Percentiles rank a stretch among this genome's conserved stretches.
Conservation (phyloP, 1,284 basidiomycete genomes). For the Trametes pubescens region DNA sequence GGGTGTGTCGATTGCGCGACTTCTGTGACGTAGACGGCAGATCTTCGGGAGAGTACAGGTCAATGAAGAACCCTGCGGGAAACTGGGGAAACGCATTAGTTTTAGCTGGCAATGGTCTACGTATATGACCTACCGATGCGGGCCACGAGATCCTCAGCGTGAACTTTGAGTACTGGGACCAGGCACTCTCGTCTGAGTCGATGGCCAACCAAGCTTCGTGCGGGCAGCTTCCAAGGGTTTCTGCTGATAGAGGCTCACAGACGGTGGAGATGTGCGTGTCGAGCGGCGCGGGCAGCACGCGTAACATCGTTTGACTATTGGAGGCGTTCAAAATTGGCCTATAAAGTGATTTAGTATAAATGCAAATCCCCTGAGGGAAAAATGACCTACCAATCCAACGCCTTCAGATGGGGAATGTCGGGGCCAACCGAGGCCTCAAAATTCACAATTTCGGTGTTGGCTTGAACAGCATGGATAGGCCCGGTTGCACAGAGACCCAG, state of each 20-base stretch:
- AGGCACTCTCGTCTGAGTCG: constrained; percentile 55
- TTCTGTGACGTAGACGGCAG: background rate
- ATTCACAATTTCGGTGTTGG: constrained; percentile 74
- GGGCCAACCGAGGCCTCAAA: constrained; percentile 49
- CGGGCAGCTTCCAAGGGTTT: constrained; percentile 44
- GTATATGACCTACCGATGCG: constrained; percentile 61
- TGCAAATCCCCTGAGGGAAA: background rate
- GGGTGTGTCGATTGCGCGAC: background rate
- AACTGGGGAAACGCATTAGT: constrained; percentile 31
- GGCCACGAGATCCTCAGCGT: constrained; percentile 73
- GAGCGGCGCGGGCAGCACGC: constrained; percentile 53
- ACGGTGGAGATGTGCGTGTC: constrained; percentile 44
- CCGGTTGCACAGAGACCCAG: constrained; percentile 1
- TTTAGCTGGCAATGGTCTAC: background rate
- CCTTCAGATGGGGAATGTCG: constrained; percentile 33
- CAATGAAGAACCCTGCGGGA: constrained; percentile 41
- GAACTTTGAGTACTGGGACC: constrained; percentile 57
- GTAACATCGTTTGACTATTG: constrained; percentile 44
- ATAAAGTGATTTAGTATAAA: background rate
- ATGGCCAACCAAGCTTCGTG: constrained; percentile 66
- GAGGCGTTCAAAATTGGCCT: constrained; percentile 45
- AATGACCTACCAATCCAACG: constrained; percentile 47
- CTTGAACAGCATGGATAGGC: constrained; percentile 34
- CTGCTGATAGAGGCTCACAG: constrained; percentile 25
- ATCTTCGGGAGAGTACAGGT: constrained; percentile 25